Base-by-base conservation (phyloP, 257 asterid genomes). In the Penstemon davidsonii region DNA sequence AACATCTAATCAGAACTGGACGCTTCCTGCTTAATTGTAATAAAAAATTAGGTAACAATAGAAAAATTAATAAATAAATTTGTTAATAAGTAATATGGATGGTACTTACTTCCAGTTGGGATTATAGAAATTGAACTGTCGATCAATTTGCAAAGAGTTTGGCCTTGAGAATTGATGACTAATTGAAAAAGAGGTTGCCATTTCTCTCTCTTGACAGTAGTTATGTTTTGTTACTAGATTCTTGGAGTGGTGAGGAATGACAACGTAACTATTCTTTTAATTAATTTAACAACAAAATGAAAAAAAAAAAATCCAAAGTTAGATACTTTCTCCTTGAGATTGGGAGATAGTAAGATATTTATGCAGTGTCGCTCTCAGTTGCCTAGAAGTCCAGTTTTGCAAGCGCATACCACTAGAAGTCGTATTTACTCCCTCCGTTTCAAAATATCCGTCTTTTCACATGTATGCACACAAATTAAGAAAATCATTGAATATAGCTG, bases 161-260 rank as follows among this genome's bases (percentile, higher is more conserved):
- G 58, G 73, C 13, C 39, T 64, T 11, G 55, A 64, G 36, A 69
- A 46, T 63, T 41, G 83, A 10, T 56, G 75, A 53, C 69, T 61
- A 72, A 46, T 33, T 55, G 76, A n/a, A 13, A 69, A 69, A 66
- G 69, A 55, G 59, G 64, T 59, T 40, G 62, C 9, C 83, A 81
- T 79, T 68, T 72, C 63, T 51, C 66, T 9, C 13, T 59, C 40
- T 9, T 51, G n/a, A 10, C 36, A 8, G 45, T 36, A 51, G 13
- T 45, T 39, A 7, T 4, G 59, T 40, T 13, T 7, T 33, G 2
- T 25, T 47, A 40, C 57, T 51, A 60, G 59, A 55, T 67, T 49
- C 38, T 67, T 61, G 55, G 51, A 70, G 58, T 44, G 2, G 50
- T 60, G 36, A 44, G 52, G 68, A 25, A 25, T 25, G 33, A 25